Percentiles rank a stretch among this genome's conserved stretches.
These are phyloP conservation scores for Jaapia argillacea DNA, from an alignment of 768 basidiomycete genomes.

Conservation along the genomic window DNA sequence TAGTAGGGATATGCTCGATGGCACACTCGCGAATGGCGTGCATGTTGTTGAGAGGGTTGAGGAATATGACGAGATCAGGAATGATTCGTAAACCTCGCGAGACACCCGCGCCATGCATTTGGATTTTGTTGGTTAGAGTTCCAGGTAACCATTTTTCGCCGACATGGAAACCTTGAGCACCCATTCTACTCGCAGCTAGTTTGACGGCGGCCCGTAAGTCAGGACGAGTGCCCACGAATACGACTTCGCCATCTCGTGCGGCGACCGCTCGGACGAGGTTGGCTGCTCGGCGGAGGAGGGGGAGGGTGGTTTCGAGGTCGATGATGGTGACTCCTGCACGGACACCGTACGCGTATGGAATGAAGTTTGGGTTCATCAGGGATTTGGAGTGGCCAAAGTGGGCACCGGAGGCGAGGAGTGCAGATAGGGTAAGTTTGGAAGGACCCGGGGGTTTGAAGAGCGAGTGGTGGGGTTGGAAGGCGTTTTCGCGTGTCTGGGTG, in stretches of 20 bases:
- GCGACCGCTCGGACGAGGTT: conserved; percentile 79
- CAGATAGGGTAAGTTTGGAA: conserved; percentile 69
- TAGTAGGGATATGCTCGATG: conserved; percentile 81
- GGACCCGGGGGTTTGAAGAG: conserved; percentile 52
- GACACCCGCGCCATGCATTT: conserved; percentile 56
- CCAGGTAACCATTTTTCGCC: conserved; percentile 91
- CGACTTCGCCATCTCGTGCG: conserved; percentile 68
- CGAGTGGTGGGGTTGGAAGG: conserved; percentile 64
- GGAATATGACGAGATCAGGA: conserved; percentile 86
- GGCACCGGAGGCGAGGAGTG: conserved; percentile 86
- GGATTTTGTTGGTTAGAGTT: conserved; percentile 80
- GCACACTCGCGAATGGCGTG: conserved; percentile 90
- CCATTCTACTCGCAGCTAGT: conserved; percentile 73
- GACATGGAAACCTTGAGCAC: conserved; percentile 73
- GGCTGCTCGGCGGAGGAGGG: conserved; percentile 84
- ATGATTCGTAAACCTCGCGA: conserved; percentile 43
- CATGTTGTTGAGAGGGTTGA: conserved; percentile 81
- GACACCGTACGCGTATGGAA: conserved; percentile 87
- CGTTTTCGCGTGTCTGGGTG: conserved; percentile 52
- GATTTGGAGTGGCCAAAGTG: conserved; percentile 85
- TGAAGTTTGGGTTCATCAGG: conserved; percentile 82
- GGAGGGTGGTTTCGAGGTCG: conserved; percentile 89
- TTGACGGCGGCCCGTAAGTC: conserved; percentile 67
- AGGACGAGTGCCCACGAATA: conserved; percentile 85
- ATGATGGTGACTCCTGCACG: conserved; percentile 88